Evolutionary conservation across 202 grass and related monocot genomes (phyloP).

Genomic region (Panicum hallii): DNA sequence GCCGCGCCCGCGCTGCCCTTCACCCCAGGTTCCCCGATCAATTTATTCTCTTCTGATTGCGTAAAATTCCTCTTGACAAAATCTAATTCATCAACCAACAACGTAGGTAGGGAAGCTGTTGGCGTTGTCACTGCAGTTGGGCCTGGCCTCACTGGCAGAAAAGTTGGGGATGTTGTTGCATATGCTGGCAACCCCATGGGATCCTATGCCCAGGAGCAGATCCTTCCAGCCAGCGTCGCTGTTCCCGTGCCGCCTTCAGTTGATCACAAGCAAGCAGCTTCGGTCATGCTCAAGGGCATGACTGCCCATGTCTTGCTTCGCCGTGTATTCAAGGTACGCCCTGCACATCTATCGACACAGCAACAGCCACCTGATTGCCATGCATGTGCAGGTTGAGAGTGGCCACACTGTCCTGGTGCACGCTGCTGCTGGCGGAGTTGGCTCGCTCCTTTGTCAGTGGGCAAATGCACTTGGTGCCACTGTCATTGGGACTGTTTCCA

Average conservation of each 20-base stretch:
- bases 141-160: slow-evolving; percentile 64
- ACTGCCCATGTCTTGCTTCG: slow-evolving; percentile 67
- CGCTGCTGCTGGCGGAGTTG: slow-evolving; percentile 84
- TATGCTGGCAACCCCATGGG: slow-evolving; percentile 84
- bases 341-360: too few relatives aligned
- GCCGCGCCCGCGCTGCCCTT: slow-evolving; percentile 49
- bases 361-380: too few relatives aligned
- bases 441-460: slow-evolving; percentile 85
- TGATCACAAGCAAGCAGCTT: slow-evolving; percentile 61
- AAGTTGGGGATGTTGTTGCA: slow-evolving; percentile 73
- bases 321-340: slow-evolving; percentile 67
- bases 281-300: slow-evolving; percentile 83
- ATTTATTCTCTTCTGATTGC: too few relatives aligned
- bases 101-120: slow-evolving; percentile 71
- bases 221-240: slow-evolving; percentile 63
- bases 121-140: slow-evolving; percentile 78
- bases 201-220: slow-evolving; percentile 77
- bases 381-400: slow-evolving; percentile 54
- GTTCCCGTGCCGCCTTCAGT: slow-evolving; percentile 62
- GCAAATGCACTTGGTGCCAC: slow-evolving; percentile 79
- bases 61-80: too few relatives aligned
- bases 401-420: slow-evolving; percentile 70
- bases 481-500: slow-evolving; percentile 80
- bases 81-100: too few relatives aligned
- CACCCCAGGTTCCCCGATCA: slow-evolving; percentile 47